Conservation (phyloP, 2,329 filamentous ascomycete genomes). For the Colletotrichum orchidophilum region DNA sequence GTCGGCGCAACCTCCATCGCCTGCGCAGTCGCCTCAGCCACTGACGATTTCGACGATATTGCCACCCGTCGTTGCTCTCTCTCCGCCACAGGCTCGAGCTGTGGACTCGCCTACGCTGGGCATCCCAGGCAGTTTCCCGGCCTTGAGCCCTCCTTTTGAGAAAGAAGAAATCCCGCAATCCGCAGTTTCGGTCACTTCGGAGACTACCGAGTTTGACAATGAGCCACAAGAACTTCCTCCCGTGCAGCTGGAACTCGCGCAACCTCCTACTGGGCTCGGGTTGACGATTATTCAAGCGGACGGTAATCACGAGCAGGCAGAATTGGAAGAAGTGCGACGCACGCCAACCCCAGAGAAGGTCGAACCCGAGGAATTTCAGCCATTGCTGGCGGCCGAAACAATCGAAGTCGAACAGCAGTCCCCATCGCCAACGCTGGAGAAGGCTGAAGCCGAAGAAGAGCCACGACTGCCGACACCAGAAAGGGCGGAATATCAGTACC, state of each 20-base stretch:
- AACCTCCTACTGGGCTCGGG: conserved; percentile 24
- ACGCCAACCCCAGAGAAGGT: neutral
- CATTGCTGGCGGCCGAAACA: neutral
- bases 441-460: conserved; percentile 28
- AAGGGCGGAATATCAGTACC: conserved; percentile 57
- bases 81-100: conserved; percentile 31
- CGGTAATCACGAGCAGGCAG: conserved; percentile 21
- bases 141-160: conserved; percentile 47
- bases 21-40: conserved; percentile 10
- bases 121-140: conserved; percentile 70
- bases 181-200: conserved; percentile 67
- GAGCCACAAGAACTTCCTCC: conserved; percentile 72
- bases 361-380: neutral
- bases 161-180: conserved; percentile 64
- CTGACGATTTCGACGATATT: conserved; percentile 22
- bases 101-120: conserved; percentile 73
- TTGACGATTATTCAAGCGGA: conserved; percentile 21
- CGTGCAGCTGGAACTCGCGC: conserved; percentile 43
- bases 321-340: conserved; percentile 34
- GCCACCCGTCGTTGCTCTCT: conserved; percentile 7
- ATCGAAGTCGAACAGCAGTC: neutral
- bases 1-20: conserved; percentile 9
- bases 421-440: neutral
- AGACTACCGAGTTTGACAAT: conserved; percentile 76
- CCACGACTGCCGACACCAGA: conserved; percentile 35